A percentile compares a stretch with the other conserved stretches of the same genome.
phyloP scores from a whole-genome alignment of 805 yeast species.

The Candida vartiovaarae region DNA sequence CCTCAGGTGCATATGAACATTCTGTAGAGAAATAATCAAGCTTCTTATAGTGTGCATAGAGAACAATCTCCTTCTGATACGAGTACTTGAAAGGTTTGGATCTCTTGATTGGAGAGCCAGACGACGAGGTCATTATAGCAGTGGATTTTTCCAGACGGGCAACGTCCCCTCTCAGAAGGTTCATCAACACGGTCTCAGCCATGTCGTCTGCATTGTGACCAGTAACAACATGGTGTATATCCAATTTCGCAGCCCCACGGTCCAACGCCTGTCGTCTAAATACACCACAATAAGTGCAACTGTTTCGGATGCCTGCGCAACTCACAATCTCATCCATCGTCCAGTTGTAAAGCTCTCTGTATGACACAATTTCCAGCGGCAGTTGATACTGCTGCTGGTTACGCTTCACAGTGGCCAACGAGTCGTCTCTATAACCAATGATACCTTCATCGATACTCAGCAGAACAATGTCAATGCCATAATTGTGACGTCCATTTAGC shows the following conservation, averaged over 20 bases:
- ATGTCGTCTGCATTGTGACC: constrained; percentile 99
- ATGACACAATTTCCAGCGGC: constrained; percentile 76
- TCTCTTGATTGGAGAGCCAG: constrained; percentile 85
- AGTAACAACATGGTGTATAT: constrained; percentile 86
- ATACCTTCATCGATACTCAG: constrained; percentile 95
- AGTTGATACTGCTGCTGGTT: constrained; percentile 80
- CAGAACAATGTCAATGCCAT: constrained; percentile 78
- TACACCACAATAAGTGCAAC: constrained; percentile 98
- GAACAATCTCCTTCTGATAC: constrained; percentile 93
- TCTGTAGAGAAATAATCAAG: constrained; percentile 95
- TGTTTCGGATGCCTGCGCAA: constrained; percentile 86
- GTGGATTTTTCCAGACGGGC: constrained; percentile 88
- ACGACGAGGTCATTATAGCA: constrained; percentile 71
- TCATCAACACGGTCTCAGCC: constrained; percentile 98
- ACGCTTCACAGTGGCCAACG: constrained; percentile 92
- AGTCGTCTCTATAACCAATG: constrained; percentile 94
- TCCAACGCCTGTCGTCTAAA: constrained; percentile 94
- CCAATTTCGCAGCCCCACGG: constrained; percentile 85
- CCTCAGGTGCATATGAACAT: constrained; percentile 97
- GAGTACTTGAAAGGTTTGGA: constrained; percentile 94
- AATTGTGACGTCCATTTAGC: constrained; percentile 79
- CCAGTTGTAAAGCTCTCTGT: constrained; percentile 90
- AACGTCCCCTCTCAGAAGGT: constrained; percentile 89
- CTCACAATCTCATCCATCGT: constrained; percentile 97
- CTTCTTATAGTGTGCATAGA: constrained; percentile 94